Conservation (phyloP, 1,284 basidiomycete genomes). For the Trametes pubescens region DNA sequence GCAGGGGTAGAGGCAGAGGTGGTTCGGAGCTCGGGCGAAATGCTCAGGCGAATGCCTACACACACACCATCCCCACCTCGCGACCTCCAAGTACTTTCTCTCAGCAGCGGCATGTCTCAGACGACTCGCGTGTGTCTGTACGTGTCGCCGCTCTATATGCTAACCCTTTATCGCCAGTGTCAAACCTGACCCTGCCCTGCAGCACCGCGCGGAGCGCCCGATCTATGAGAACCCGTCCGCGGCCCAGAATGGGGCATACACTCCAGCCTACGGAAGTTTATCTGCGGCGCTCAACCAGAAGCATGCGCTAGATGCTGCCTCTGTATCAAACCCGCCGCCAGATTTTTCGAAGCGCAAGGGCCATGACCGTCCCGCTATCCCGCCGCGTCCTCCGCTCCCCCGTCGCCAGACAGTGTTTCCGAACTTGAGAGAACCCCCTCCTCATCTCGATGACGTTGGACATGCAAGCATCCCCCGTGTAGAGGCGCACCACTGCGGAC, state of each 20-base stretch:
- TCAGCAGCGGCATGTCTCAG: neutral
- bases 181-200: slow-evolving; percentile 10
- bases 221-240: neutral
- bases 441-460: neutral
- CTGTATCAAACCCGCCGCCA: neutral
- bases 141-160: neutral
- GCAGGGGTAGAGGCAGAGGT: neutral
- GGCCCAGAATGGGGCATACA: too few species aligned
- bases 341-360: neutral
- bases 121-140: neutral
- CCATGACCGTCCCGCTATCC: neutral
- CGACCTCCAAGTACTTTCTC: neutral
- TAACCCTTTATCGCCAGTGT: neutral
- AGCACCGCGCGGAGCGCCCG: slow-evolving; percentile 13
- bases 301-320: neutral
- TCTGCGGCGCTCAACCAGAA: neutral
- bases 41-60: neutral
- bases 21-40: neutral
- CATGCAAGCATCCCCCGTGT: too few species aligned
- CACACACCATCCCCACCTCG: neutral
- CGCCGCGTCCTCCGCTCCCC: neutral
- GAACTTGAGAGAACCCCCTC: neutral
- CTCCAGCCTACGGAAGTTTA: neutral
- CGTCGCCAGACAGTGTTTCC: neutral
- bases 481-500: neutral